phyloP scores from a whole-genome alignment of 148 eudicot species.

The Rhododendron kiyosumense region DNA sequence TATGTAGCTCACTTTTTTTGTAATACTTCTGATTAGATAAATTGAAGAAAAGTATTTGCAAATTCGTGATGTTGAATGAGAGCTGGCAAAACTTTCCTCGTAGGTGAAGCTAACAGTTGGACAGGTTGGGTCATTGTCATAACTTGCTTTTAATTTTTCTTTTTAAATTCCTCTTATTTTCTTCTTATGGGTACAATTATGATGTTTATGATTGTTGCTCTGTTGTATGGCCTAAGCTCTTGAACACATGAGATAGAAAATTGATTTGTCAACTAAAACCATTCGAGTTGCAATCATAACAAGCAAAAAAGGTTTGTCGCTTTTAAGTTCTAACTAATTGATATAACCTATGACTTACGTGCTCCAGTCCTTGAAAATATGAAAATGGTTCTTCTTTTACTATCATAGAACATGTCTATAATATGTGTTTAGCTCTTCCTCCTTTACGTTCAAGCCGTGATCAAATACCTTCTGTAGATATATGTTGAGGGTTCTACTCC shows the following conservation, averaged over 20 bases:
- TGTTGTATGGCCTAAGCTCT: conserved; percentile 42
- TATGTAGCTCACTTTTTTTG: not conserved
- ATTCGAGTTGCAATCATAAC: conserved; percentile 61
- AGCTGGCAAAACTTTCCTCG: conserved; percentile 64
- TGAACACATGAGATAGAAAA: conserved; percentile 93
- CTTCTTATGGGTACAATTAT: not conserved
- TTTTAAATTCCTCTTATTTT: not conserved
- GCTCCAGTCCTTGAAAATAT: not conserved
- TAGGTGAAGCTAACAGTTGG: conserved; percentile 95
- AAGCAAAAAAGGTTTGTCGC: conserved; percentile 56
- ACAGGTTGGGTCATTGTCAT: conserved; percentile 41
- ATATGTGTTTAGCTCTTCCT: not conserved
- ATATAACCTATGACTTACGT: not conserved
- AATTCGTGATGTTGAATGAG: conserved; percentile 92
- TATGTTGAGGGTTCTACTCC: not conserved
- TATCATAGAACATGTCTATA: not conserved
- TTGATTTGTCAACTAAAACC: conserved; percentile 79
- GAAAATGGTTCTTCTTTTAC: not conserved
- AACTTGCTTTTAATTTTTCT: not conserved
- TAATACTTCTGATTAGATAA: conserved; percentile 44
- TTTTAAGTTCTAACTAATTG: not conserved
- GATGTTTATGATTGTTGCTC: conserved; percentile 6
- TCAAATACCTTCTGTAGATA: not conserved
- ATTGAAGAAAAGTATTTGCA: conserved; percentile 85
- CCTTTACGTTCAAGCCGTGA: not conserved